phyloP scores from a whole-genome alignment of 164 flowering plant genomes.

The Berberis thunbergii region DNA sequence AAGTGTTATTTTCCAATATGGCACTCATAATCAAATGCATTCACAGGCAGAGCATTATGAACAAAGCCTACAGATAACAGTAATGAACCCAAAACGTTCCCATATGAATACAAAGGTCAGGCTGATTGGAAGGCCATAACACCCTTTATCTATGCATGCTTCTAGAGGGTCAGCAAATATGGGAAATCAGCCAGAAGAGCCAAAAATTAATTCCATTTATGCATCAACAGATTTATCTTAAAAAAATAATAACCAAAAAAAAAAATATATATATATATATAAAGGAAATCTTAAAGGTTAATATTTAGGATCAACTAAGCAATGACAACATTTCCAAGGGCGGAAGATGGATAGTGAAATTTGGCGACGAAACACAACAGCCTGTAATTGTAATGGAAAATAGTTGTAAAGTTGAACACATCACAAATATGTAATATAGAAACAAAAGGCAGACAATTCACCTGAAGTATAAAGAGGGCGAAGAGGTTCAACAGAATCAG shows the following conservation, averaged over 20 bases:
- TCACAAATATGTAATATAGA: not conserved
- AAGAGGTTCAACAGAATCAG: constrained; percentile 45
- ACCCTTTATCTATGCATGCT: too few relatives aligned
- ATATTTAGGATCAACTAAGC: not conserved
- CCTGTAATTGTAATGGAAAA: too few relatives aligned
- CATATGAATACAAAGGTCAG: not conserved
- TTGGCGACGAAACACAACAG: not conserved
- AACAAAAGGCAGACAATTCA: constrained; percentile 13
- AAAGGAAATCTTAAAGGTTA: not conserved
- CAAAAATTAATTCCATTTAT: too few relatives aligned
- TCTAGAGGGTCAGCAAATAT: too few relatives aligned
- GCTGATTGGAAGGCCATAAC: too few relatives aligned
- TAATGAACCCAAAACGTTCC: not conserved
- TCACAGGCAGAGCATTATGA: not conserved
- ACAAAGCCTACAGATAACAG: not conserved
- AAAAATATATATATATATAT: too few relatives aligned
- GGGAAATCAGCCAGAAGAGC: too few relatives aligned
- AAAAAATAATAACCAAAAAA: too few relatives aligned
- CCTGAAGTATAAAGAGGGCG: constrained; percentile 45
- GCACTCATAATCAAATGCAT: not conserved
- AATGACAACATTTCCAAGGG: not conserved
- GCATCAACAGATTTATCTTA: too few relatives aligned
- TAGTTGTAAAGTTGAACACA: not conserved
- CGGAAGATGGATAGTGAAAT: too few relatives aligned
- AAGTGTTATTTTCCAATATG: not conserved